A percentile compares a stretch with the other conserved stretches of the same genome.
Conservation (phyloP, 495 filamentous ascomycete genomes). For the Talaromyces borbonicus region DNA sequence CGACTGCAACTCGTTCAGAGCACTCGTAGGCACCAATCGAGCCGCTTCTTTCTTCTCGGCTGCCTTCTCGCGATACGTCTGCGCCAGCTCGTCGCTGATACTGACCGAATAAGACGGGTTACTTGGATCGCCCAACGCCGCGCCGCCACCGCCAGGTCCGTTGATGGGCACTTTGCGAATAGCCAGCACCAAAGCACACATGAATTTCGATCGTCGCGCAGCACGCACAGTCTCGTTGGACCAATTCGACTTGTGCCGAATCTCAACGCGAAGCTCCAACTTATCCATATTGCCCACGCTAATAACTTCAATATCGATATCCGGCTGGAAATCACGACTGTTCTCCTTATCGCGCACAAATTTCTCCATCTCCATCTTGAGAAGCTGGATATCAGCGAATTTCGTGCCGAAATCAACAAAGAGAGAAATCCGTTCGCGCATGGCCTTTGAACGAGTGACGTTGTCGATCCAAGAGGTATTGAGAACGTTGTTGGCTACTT, state of each 20-base stretch:
- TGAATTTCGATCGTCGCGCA: conserved; percentile 85
- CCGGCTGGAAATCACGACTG: conserved; percentile 79
- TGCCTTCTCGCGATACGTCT: conserved; percentile 47
- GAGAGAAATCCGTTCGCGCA: conserved; percentile 78
- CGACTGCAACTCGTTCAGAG: conserved; percentile 3
- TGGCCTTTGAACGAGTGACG: conserved; percentile 76
- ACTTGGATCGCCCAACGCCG: conserved; percentile 53
- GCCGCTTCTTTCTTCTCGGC: conserved; percentile 50
- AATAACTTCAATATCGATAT: conserved; percentile 65
- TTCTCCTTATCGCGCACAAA: conserved; percentile 87
- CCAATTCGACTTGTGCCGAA: conserved; percentile 95
- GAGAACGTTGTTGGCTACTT: conserved; percentile 83
- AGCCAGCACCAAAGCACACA: conserved; percentile 84
- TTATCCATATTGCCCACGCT: conserved; percentile 84
- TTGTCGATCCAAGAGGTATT: conserved; percentile 93
- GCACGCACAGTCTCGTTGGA: conserved; percentile 78
- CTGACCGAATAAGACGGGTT: conserved; percentile 70
- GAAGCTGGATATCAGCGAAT: conserved; percentile 75
- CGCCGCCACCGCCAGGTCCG: conserved; percentile 62
- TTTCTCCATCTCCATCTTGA: conserved; percentile 68
- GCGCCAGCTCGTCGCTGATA: conserved; percentile 54
- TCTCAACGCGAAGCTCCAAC: conserved; percentile 69
- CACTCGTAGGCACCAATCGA: conserved; percentile 45
- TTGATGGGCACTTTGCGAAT: conserved; percentile 82
- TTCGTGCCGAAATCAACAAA: conserved; percentile 74